phyloP scores from a whole-genome alignment of 2,329 filamentous ascomycete genomes.

The Colletotrichum zoysiae region DNA sequence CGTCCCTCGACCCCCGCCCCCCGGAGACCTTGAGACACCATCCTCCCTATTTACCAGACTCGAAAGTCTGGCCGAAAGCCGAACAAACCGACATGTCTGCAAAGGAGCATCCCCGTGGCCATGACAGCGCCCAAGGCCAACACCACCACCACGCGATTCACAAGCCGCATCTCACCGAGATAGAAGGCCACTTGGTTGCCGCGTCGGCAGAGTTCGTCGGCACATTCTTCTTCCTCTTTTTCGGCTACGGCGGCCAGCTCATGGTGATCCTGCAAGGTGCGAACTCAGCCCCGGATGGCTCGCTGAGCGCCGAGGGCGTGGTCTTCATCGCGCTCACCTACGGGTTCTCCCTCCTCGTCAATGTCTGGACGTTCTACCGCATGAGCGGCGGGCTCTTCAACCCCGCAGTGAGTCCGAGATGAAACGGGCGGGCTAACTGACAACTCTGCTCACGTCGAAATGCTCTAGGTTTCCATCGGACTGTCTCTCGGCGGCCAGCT shows the following conservation, averaged over 20 bases:
- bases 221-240: slow-evolving; percentile 59
- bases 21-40: not conserved
- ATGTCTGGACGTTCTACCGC: slow-evolving; percentile 64
- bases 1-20: too few relatives aligned
- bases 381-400: slow-evolving; percentile 60
- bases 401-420: slow-evolving; percentile 50
- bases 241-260: slow-evolving; percentile 53
- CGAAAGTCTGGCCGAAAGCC: too few relatives aligned
- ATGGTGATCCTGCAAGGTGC: slow-evolving; percentile 46
- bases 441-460: not conserved
- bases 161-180: not conserved
- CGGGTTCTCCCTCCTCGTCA: slow-evolving; percentile 59
- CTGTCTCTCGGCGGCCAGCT: slow-evolving; percentile 64
- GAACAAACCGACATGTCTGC: not conserved
- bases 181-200: slow-evolving; percentile 49
- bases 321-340: slow-evolving; percentile 57
- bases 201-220: slow-evolving; percentile 58
- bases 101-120: not conserved
- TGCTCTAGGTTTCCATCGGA: slow-evolving; percentile 60
- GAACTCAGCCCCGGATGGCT: not conserved
- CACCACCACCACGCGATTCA: not conserved
- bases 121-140: not conserved
- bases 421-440: not conserved
- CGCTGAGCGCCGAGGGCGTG: slow-evolving; percentile 45
- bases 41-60: not conserved